Evolutionary conservation across 495 filamentous ascomycete genomes (phyloP), one percentile per base, ranked within the genome.

Genomic region (Elasticomyces elasticus): DNA sequence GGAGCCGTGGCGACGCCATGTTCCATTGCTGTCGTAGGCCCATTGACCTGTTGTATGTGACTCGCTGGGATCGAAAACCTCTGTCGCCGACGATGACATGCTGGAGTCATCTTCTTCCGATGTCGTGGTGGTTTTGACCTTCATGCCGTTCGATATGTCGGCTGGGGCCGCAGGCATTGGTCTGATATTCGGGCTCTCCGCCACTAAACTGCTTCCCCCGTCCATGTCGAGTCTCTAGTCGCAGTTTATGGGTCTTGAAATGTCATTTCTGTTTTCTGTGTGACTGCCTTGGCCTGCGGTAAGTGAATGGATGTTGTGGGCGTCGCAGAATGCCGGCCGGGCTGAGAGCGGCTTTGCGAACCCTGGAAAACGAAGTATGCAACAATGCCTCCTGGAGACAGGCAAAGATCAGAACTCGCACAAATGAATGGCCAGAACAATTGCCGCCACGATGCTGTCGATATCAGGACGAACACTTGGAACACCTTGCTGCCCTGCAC

Each of bases 71-170:
- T 58, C 54, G 27, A 56, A 58, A 5, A 38, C 20, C 12, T 62
- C 59, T 5, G 54, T 58, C n/a, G 46, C 43, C 1, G 59, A 38
- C 1, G 59, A 62, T 7, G 59, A 62, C 12, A 54, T 43, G 27
- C 49, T 58, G 11, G 59, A 62, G 13, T 62, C 59, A 35, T 62
- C 59, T 38, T 62, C 54, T 1, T 62, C 59, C 23, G 37, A 19
- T n/a, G 20, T 30, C 10, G 26, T 10, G 2, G 23, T 30, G 9
- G 35, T 37, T 20, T 43, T 31, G 26, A 28, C 26, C 19, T 37
- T 15, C 22, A 7, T 42, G 28, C n/a, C 26, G 15, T 17, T 12
- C 50, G 42, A 54, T 50, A 50, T 54, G 5, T 5, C 31, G 25
- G 22, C 48, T 3, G 26, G 11, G 37, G 25, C 23, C 1, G 56